These are phyloP conservation scores for Acacia concinna DNA, from an alignment of 331 rosid species.

Conservation along the genomic window DNA sequence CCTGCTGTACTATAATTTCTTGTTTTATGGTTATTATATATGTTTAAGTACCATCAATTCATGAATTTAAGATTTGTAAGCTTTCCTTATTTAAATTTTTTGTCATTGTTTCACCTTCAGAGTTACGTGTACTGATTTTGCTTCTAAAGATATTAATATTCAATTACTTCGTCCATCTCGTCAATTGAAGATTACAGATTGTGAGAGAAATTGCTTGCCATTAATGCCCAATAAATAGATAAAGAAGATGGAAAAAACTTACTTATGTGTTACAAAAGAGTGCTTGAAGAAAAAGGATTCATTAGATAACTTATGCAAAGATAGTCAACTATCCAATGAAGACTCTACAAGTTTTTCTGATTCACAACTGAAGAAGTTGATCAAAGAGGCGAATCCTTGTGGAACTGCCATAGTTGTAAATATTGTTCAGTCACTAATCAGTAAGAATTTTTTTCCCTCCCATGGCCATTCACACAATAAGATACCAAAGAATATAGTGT, in stretches of 20 bases:
- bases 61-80: neutral
- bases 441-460: conserved; percentile 43
- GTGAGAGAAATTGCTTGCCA: conserved; percentile 29
- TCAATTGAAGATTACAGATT: conserved; percentile 23
- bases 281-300: conserved; percentile 40
- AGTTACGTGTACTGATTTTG: conserved; percentile 20
- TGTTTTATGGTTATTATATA: neutral
- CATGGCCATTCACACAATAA: conserved; percentile 45
- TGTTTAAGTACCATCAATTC: conserved; percentile 6
- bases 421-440: conserved; percentile 52
- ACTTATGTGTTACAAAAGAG: conserved; percentile 42
- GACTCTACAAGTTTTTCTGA: conserved; percentile 42
- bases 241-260: conserved; percentile 59
- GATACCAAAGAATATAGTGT: conserved; percentile 76
- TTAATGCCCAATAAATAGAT: conserved; percentile 36
- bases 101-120: neutral
- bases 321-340: conserved; percentile 44
- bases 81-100: conserved; percentile 15
- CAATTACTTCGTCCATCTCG: conserved; percentile 14
- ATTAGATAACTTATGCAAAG: conserved; percentile 40
- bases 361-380: conserved; percentile 55
- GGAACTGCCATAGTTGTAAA: conserved; percentile 50
- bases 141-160: conserved; percentile 34
- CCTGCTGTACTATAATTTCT: neutral
- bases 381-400: conserved; percentile 49